Conservation (phyloP, 495 filamentous ascomycete genomes). For the Trichoderma erinaceum region DNA sequence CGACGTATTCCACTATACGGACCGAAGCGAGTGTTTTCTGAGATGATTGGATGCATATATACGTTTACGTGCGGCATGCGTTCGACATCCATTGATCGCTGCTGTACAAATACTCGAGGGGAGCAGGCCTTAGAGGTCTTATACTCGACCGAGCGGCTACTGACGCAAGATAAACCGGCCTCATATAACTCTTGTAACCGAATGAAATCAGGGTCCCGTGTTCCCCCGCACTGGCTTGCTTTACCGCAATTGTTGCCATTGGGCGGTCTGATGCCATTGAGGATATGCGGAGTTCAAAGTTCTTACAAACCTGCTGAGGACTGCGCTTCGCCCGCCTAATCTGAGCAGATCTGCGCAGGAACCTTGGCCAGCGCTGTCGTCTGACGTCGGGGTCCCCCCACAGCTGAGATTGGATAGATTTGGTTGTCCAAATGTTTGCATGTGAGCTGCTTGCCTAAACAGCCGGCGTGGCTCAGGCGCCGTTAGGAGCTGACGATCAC, state of each 20-base stretch:
- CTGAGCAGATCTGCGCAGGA: conserved; percentile 1
- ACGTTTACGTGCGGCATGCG: too few relatives aligned
- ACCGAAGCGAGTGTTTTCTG: neutral
- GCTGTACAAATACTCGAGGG: too few relatives aligned
- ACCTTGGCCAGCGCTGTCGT: neutral
- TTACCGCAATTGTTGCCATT: too few relatives aligned
- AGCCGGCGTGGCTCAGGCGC: neutral
- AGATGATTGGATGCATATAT: too few relatives aligned
- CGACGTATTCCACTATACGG: neutral
- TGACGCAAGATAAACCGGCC: too few relatives aligned
- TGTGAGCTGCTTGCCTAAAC: neutral
- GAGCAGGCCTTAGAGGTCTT: too few relatives aligned
- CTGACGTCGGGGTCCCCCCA: neutral
- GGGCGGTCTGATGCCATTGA: neutral
- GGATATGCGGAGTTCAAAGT: neutral
- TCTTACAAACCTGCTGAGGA: neutral
- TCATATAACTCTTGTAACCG: too few relatives aligned
- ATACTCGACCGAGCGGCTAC: too few relatives aligned
- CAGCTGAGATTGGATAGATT: neutral
- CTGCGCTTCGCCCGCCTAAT: neutral
- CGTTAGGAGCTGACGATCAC: neutral
- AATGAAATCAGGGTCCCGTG: too few relatives aligned
- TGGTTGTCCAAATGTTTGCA: neutral
- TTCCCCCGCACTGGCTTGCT: too few relatives aligned
- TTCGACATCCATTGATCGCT: too few relatives aligned